A percentile compares a stretch with the other conserved stretches of the same genome.
Evolutionary conservation across 164 flowering plant species (phyloP).

Genomic region (Amborella trichopoda): DNA sequence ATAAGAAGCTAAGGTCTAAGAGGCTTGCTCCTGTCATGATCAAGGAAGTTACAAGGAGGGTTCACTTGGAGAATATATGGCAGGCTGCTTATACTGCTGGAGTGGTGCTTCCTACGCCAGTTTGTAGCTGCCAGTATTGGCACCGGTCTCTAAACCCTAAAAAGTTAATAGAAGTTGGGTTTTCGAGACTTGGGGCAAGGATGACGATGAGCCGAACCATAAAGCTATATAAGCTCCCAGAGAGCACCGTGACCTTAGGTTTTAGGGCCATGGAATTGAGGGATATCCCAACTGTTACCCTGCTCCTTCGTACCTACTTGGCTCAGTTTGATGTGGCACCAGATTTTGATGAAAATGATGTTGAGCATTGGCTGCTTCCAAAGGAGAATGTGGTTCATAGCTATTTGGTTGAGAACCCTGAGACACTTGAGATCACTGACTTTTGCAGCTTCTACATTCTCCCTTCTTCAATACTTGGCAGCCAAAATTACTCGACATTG

Average conservation of each 20-base stretch:
- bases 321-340: constrained; percentile 34
- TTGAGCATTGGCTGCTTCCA: constrained; percentile 48
- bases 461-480: constrained; percentile 44
- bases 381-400: constrained; percentile 37
- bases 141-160: constrained; percentile 45
- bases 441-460: constrained; percentile 53
- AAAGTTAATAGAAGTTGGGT: constrained; percentile 51
- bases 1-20: constrained; percentile 43
- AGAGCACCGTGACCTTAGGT: constrained; percentile 33
- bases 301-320: constrained; percentile 29
- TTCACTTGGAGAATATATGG: constrained; percentile 50
- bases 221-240: constrained; percentile 43
- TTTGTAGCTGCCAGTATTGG: constrained; percentile 49
- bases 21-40: constrained; percentile 47
- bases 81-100: constrained; percentile 53
- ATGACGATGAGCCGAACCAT: constrained; percentile 58
- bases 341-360: constrained; percentile 34
- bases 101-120: constrained; percentile 43
- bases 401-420: constrained; percentile 42
- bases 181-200: constrained; percentile 48
- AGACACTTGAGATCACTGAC: constrained; percentile 33
- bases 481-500: constrained; percentile 28
- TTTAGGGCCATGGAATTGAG: constrained; percentile 36
- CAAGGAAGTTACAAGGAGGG: constrained; percentile 41
- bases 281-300: constrained; percentile 42